phyloP scores from a whole-genome alignment of 495 filamentous ascomycete species.

The Clohesyomyces aquaticus region DNA sequence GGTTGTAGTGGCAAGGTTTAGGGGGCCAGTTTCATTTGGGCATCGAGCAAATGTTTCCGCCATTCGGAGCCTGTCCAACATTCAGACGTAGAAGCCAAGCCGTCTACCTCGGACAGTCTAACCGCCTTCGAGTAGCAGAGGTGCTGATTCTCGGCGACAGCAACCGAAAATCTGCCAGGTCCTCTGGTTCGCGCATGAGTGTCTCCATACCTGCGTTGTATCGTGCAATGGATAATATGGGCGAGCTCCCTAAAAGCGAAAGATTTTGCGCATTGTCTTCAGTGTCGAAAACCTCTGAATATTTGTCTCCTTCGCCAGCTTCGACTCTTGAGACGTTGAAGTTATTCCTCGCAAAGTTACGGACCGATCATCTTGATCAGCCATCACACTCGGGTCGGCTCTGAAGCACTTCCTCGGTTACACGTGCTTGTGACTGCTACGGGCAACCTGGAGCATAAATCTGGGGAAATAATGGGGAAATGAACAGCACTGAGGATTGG shows the following conservation, averaged over 20 bases:
- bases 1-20: background rate
- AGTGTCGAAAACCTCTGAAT: no score
- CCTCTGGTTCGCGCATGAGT: background rate
- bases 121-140: background rate
- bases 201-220: background rate
- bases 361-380: background rate
- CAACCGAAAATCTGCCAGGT: background rate
- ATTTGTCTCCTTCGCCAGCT: no score
- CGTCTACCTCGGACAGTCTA: background rate
- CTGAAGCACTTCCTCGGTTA: conserved; percentile 23
- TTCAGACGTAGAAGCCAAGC: background rate
- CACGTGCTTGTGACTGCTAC: conserved; percentile 16
- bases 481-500: background rate
- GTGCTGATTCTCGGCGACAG: background rate
- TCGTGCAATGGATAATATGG: background rate
- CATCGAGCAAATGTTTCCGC: background rate
- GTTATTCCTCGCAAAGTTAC: no score
- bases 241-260: background rate
- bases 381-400: conserved; percentile 5
- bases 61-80: background rate
- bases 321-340: no score
- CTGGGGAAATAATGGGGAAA: conserved; percentile 1
- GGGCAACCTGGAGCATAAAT: conserved; percentile 7
- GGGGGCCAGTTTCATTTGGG: background rate
- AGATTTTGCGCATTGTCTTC: background rate